Evolutionary conservation across 225 moss, liverwort and hornwort species (phyloP).

Genomic region (Sphagnum contortum): DNA sequence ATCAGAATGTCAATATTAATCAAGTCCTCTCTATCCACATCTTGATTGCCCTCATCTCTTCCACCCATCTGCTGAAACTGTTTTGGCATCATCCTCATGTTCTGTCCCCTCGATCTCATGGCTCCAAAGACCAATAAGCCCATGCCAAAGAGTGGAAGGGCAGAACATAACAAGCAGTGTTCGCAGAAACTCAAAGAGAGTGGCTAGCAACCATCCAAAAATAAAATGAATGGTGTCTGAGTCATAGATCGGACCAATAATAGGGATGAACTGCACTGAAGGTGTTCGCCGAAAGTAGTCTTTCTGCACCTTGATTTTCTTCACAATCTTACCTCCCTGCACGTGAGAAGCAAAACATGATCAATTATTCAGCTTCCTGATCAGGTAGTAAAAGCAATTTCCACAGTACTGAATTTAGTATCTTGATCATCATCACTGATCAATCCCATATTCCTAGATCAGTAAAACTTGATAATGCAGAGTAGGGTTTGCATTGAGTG

Average conservation of each 20-base stretch:
- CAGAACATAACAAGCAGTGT: neutral
- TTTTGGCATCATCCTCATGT: too few relatives aligned
- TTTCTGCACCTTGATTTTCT: constrained; percentile 19
- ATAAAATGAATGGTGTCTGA: constrained; percentile 11
- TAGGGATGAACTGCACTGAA: constrained; percentile 13
- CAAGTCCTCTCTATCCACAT: too few relatives aligned
- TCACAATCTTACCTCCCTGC: constrained; percentile 23
- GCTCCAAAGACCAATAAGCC: constrained; percentile 6
- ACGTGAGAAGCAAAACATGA: neutral
- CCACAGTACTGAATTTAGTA: too few relatives aligned
- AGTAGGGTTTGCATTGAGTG: too few relatives aligned
- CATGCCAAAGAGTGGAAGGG: constrained; percentile 2
- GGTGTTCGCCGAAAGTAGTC: constrained; percentile 25
- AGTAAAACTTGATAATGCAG: too few relatives aligned
- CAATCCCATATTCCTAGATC: too few relatives aligned
- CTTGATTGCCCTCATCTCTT: too few relatives aligned
- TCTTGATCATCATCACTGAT: too few relatives aligned
- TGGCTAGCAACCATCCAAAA: constrained; percentile 9
- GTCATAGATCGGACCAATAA: constrained; percentile 19
- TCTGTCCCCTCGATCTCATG: neutral
- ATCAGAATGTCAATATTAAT: too few relatives aligned
- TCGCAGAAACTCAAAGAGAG: constrained; percentile 5
- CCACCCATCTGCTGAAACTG: too few relatives aligned
- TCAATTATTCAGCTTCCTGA: too few relatives aligned
- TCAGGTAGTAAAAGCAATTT: too few relatives aligned